Evolutionary conservation across 768 basidiomycete genomes (phyloP), one percentile per base, ranked within the genome.

Genomic region (Rhizopogon rudus): DNA sequence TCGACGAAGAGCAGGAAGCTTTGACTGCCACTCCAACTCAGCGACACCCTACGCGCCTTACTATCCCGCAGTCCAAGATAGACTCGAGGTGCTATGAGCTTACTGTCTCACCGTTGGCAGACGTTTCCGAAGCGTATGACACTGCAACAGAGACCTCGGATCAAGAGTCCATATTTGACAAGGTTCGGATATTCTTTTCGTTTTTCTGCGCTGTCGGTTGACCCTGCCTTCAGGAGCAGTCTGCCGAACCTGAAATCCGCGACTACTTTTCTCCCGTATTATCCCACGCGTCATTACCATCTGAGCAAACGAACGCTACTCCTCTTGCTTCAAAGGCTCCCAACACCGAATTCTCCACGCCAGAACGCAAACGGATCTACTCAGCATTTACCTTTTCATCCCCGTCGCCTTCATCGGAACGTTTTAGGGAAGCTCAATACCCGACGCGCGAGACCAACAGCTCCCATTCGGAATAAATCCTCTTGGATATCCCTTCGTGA

Each of bases 61-160:
- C 65, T 16, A 57, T 77, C 39, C 65, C 75, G 14, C 85, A 89
- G 64, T 76, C 75, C 3, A 70, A 75, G 41, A 82, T 86, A 51
- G 83, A 89, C 62, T 81, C 88, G n/a, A 80, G 80, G 49, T 90
- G 88, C 71, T 88, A 90, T 64, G 88, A 89, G 62, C 66, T 91
- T 60, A 91, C 88, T 5, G 88, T 91, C 60, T 74, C 80, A 63
- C 89, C 89, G 43, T 69, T 91, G 60, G 89, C 89, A 39, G 88
- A 91, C 67, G 83, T 91, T 46, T 86, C 77, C 41, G 75, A 79
- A 57, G 89, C 89, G 0, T 89, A 87, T 64, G 84, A 84, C 46
- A 70, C 73, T 29, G 61, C 46, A 8, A 49, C 46, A 20, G 46
- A 49, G 63, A 56, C 59, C 71, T 17, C 67, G 67, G 28, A 62